Evolutionary conservation across 306 rosid species (phyloP), one percentile per base, ranked within the genome.

Genomic region (Lathyrus sativus): DNA sequence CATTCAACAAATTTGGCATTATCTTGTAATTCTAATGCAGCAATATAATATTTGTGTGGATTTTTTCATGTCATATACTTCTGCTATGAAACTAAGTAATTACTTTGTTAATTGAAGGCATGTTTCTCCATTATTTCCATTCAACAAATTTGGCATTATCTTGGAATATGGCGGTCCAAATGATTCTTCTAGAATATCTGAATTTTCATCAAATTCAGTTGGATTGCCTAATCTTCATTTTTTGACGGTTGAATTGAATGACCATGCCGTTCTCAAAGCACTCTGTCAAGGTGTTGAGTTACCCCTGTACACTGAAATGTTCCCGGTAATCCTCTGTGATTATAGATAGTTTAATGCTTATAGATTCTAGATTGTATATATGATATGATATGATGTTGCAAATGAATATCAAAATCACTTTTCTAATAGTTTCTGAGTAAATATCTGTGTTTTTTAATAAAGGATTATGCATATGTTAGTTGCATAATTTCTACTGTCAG

Each of bases 81-180:
- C 31, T 54, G n/a, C 67, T 43, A 41, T 41, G 24, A 76, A 31
- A 46, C 65, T 50, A 24, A 76, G 9, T 74, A 64, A 67, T 67
- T 59, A 26, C 61, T 82, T 72, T 53, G 33, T 68, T 71, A 43
- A 62, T 70, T 80, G 72, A 80, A 86, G 90, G 86, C 60, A 67
- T 62, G 59, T 86, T 72, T 78, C 87, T 70, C 68, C 77, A 3
- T 44, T 76, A 19, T 78, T 86, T 69, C 90, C 86, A 24, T 78
- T 83, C 82, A 80, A 83, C 79, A 83, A 74, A 54, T 83, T 86
- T 60, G 58, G 72, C 79, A 67, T 74, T 58, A 76, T 86, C 77
- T 72, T 86, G 86, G 90, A 86, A 83, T 86, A 86, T 80, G 90
- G 90, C 67, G 87, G 87, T 67, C 59, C 79, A 24, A 12, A 46